A percentile compares a stretch with the other conserved stretches of the same genome.
Conservation (phyloP, 768 basidiomycete species). For the Grammothele lineata region DNA sequence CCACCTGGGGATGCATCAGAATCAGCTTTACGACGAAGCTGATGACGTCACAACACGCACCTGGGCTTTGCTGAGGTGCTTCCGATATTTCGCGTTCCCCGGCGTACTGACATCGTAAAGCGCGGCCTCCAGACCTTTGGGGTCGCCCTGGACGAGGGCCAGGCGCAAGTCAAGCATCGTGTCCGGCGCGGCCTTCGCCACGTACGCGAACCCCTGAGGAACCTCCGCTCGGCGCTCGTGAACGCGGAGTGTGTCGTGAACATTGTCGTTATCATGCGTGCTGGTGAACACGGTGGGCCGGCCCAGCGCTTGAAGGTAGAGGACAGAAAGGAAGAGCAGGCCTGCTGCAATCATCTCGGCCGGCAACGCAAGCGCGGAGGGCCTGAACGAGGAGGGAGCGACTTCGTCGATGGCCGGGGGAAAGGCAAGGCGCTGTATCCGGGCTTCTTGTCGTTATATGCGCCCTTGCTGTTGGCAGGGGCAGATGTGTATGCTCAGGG, state of each 20-base stretch:
- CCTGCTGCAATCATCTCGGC: conserved; percentile 12
- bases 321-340: conserved; percentile 10
- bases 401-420: background rate
- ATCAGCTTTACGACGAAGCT: background rate
- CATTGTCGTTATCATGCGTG: background rate
- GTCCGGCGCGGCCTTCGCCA: conserved; percentile 24
- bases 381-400: background rate
- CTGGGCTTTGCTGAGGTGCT: conserved; percentile 31
- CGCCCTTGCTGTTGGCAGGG: too few relatives aligned
- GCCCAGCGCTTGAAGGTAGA: conserved; percentile 14
- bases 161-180: conserved; percentile 29
- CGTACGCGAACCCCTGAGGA: conserved; percentile 27
- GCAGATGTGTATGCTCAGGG: too few relatives aligned
- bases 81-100: conserved; percentile 24
- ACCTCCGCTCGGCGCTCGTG: conserved; percentile 24
- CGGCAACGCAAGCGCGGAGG: background rate
- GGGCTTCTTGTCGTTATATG: too few relatives aligned
- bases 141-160: conserved; percentile 29
- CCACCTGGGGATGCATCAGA: conserved; percentile 31
- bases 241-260: conserved; percentile 16
- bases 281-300: conserved; percentile 8
- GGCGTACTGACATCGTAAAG: conserved; percentile 31
- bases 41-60: conserved; percentile 17
- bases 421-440: background rate
- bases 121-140: conserved; percentile 28